These are phyloP conservation scores for Aureobasidium zeae DNA, from an alignment of 2,329 filamentous ascomycete species.

Conservation along the genomic window DNA sequence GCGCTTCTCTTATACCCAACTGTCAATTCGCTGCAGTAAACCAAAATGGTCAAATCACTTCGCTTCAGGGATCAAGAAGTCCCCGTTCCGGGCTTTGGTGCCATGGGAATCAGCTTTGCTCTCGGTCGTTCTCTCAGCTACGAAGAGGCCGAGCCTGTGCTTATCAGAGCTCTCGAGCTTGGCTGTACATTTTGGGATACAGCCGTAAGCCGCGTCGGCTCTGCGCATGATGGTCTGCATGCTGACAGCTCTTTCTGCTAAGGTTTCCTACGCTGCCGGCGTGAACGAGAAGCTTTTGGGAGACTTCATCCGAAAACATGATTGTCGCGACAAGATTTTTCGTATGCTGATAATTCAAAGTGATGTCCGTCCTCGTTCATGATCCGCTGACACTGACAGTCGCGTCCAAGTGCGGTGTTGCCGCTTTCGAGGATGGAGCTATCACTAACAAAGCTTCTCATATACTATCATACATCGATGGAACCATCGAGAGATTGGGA, in stretches of 20 bases:
- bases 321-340: constrained; percentile 43
- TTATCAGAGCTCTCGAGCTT: constrained; percentile 38
- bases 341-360: no score
- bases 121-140: constrained; percentile 35
- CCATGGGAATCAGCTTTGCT: constrained; percentile 41
- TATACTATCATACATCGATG: constrained; percentile 42
- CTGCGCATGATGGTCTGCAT: no score
- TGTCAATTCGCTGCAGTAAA: no score
- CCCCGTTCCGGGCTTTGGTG: constrained; percentile 39
- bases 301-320: constrained; percentile 44
- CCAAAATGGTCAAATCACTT: constrained; percentile 32
- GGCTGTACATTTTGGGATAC: constrained; percentile 26
- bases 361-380: no score
- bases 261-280: constrained; percentile 40
- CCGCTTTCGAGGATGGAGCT: constrained; percentile 27
- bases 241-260: no score
- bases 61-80: constrained; percentile 33
- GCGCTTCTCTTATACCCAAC: no score
- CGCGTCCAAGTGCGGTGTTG: constrained; percentile 42
- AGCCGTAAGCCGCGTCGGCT: constrained; percentile 16
- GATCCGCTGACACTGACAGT: no score
- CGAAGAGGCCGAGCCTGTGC: constrained; percentile 41
- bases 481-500: constrained; percentile 41
- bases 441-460: constrained; percentile 40
- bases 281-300: constrained; percentile 44